These are phyloP conservation scores for Aspergillus funiculosus DNA, from an alignment of 495 filamentous ascomycete species.

Conservation along the genomic window DNA sequence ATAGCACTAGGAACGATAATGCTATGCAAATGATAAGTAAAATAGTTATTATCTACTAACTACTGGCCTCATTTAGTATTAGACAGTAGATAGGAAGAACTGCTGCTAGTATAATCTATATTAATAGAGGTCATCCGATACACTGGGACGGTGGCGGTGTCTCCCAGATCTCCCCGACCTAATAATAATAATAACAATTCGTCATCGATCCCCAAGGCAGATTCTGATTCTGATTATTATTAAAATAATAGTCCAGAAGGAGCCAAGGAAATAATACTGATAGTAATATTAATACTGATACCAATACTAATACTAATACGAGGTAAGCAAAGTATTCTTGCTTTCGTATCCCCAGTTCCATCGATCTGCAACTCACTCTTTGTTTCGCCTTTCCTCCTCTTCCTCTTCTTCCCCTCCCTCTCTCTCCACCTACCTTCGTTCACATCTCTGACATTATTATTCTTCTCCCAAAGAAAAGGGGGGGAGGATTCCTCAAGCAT, in stretches of 20 bases:
- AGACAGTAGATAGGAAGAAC: too few species aligned
- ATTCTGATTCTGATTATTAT: too few species aligned
- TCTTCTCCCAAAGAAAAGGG: slow-evolving; percentile 7
- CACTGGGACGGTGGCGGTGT: not conserved
- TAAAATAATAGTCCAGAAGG: too few species aligned
- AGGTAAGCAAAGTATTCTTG: slow-evolving; percentile 13
- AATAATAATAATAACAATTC: not conserved
- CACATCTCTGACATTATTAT: not conserved
- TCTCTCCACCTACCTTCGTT: slow-evolving; percentile 7
- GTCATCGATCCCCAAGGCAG: too few species aligned
- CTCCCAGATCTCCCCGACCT: not conserved
- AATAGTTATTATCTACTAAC: too few species aligned
- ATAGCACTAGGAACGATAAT: too few species aligned
- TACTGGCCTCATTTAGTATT: too few species aligned
- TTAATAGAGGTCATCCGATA: not conserved
- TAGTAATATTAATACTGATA: too few species aligned
- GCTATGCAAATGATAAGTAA: too few species aligned
- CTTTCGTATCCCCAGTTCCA: slow-evolving; percentile 4
- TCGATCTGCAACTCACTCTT: slow-evolving; percentile 12
- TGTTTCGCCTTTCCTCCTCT: slow-evolving; percentile 17
- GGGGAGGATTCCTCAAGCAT: slow-evolving; percentile 7
- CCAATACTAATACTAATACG: not conserved
- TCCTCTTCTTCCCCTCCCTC: slow-evolving; percentile 17
- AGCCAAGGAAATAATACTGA: too few species aligned
- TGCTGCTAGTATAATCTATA: not conserved